These are phyloP conservation scores for Tetraselmis striata DNA, from an alignment of 139 green algal species.

Conservation along the genomic window DNA sequence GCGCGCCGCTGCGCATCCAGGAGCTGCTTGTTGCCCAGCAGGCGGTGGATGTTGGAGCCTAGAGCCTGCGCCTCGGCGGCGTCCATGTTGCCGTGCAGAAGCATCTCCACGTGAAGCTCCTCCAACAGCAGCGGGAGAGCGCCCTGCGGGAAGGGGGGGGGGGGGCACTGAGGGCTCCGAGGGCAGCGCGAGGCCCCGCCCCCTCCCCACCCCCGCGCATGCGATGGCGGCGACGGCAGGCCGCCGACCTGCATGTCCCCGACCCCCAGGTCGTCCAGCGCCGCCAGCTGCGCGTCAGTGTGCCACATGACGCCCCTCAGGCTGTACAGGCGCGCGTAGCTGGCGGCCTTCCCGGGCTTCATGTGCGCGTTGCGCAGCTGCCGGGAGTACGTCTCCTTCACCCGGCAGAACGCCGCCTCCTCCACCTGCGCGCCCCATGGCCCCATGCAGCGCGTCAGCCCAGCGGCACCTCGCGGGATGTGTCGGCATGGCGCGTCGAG, in stretches of 20 bases:
- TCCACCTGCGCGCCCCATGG: constrained; percentile 5
- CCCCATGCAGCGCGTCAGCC: background rate
- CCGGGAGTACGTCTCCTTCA: constrained; percentile 64
- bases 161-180: too few relatives aligned
- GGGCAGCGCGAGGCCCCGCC: too few relatives aligned
- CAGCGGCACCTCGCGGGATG: background rate
- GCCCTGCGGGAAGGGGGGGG: too few relatives aligned
- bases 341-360: constrained; percentile 46
- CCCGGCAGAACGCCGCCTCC: constrained; percentile 31
- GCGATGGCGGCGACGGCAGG: too few relatives aligned
- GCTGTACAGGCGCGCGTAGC: constrained; percentile 60
- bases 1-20: background rate
- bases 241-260: constrained; percentile 21
- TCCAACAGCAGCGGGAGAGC: constrained; percentile 34
- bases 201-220: too few relatives aligned
- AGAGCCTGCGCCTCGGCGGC: constrained; percentile 31
- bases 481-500: too few relatives aligned
- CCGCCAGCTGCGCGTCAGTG: constrained; percentile 25
- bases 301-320: constrained; percentile 40
- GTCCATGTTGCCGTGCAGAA: constrained; percentile 78
- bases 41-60: constrained; percentile 1
- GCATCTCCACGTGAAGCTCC: constrained; percentile 58
- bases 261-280: constrained; percentile 24
- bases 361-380: constrained; percentile 82
- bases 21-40: background rate